Conservation (phyloP, 441 rosid species). For the Syzygium malaccense region DNA sequence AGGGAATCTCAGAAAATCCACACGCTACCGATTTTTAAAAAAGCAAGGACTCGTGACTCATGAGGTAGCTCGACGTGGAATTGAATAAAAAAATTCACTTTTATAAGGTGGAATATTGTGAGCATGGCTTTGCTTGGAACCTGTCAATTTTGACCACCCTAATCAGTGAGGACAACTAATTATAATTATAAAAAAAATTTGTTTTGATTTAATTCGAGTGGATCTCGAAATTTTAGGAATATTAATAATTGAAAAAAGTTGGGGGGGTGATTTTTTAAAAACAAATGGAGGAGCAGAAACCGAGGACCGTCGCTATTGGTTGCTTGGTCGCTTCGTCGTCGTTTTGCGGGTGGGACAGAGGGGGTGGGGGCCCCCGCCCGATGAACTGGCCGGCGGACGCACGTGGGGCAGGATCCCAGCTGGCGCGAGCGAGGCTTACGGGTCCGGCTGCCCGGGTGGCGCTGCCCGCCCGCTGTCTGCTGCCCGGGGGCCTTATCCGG, state of each 20-base stretch:
- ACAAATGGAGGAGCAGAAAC: background rate
- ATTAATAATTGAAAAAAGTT: background rate
- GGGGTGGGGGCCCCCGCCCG: background rate
- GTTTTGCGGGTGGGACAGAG: background rate
- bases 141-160: background rate
- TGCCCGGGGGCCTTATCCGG: slow-evolving; percentile 14
- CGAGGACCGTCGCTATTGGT: slow-evolving; percentile 10
- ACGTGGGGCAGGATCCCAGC: slow-evolving; percentile 17
- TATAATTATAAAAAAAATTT: background rate
- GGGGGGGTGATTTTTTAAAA: background rate
- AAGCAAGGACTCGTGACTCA: background rate
- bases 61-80: background rate
- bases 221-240: background rate
- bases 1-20: background rate
- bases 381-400: background rate
- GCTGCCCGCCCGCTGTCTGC: slow-evolving; percentile 17
- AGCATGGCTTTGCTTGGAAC: background rate
- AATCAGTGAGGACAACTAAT: background rate
- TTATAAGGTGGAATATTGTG: background rate
- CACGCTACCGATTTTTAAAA: background rate
- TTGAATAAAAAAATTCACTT: background rate
- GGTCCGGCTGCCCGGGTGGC: slow-evolving; percentile 10
- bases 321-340: slow-evolving; percentile 9
- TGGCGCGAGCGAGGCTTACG: background rate
- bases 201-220: background rate